phyloP scores from a whole-genome alignment of 768 basidiomycete species.

The Mycena metata region DNA sequence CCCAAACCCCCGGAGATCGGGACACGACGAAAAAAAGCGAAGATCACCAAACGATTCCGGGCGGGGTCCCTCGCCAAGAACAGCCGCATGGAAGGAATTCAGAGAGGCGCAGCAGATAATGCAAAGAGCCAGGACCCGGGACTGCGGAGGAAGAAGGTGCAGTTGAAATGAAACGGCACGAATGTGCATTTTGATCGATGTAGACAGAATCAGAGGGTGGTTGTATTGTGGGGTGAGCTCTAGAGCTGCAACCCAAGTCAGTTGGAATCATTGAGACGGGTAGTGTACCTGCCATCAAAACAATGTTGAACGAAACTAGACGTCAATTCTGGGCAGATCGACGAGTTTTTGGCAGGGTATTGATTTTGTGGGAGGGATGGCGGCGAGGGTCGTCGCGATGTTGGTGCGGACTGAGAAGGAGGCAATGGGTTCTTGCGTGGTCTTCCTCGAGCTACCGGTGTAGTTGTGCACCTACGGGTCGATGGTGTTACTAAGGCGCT shows the following conservation, averaged over 20 bases:
- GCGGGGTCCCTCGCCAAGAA: slow-evolving; percentile 26
- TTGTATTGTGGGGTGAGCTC: too few species aligned
- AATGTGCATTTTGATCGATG: slow-evolving; percentile 6
- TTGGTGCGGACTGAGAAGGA: background rate
- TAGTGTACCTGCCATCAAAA: too few species aligned
- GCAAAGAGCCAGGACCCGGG: slow-evolving; percentile 29
- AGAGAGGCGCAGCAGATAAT: slow-evolving; percentile 24
- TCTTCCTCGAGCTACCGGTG: slow-evolving; percentile 5
- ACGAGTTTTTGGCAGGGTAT: background rate
- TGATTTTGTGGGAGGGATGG: background rate
- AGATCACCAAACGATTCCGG: slow-evolving; percentile 17
- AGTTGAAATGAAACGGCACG: slow-evolving; percentile 16
- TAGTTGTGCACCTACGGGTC: background rate
- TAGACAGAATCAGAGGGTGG: background rate
- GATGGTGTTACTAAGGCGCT: background rate
- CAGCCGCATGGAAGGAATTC: slow-evolving; percentile 24
- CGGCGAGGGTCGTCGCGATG: background rate
- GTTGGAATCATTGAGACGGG: too few species aligned
- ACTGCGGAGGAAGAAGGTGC: slow-evolving; percentile 24
- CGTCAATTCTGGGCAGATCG: too few species aligned
- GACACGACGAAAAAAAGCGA: slow-evolving; percentile 14
- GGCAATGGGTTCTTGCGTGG: slow-evolving; percentile 9
- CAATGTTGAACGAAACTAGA: too few species aligned
- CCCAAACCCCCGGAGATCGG: slow-evolving; percentile 4
- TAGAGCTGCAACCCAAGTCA: too few species aligned